Base-by-base conservation (phyloP, 768 basidiomycete species). In the Candolleomyces efflorescens region DNA sequence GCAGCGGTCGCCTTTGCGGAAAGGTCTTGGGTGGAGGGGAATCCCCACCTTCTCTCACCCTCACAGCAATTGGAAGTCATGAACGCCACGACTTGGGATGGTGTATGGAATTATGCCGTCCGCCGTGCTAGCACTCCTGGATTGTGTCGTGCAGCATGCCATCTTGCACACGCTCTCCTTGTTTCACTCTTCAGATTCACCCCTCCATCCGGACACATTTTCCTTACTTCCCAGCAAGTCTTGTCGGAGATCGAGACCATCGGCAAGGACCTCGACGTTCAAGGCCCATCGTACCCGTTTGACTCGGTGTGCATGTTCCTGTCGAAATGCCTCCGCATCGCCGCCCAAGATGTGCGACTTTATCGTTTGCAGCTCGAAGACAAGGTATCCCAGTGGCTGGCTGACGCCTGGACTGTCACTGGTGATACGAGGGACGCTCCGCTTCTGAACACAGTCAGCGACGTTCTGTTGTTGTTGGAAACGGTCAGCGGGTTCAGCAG, bases 241-340 rank as follows among this genome's bases (percentile, higher is more conserved):
- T 75, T 90, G 13, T 65, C 72, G 2, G 93, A 95, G 67, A 85
- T 98, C 49, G 93, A 94, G 67, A 76, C 78, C 0, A 75, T 98
- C 48, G 81, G 85, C 1, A 87, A 87, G 60, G 92, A 96, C 60
- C 76, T 99, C 58, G 89, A 92, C 61, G 81, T 97, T 15, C 96
- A 98, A 71, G 95, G 94, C 0, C 94, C 95, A 2, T 74, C 84
- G 13, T 87, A 83, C 64, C 93, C 94, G 0, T 90, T 82, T 64
- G 97, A 99, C 66, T 86, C 95, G 0, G 92, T 96, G 39, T 97
- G 95, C 75, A 75, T 78, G 56, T 93, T 98, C 67, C 76, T 98
- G 47, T 73, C 82, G 5, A 75, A 81, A 24, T 87, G 84, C 55
- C 75, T 98, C 48, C 78, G 76, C 17, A 75, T 92, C 22, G 86